Conservation (phyloP, 257 asterid genomes). For the Solanum etuberosum region DNA sequence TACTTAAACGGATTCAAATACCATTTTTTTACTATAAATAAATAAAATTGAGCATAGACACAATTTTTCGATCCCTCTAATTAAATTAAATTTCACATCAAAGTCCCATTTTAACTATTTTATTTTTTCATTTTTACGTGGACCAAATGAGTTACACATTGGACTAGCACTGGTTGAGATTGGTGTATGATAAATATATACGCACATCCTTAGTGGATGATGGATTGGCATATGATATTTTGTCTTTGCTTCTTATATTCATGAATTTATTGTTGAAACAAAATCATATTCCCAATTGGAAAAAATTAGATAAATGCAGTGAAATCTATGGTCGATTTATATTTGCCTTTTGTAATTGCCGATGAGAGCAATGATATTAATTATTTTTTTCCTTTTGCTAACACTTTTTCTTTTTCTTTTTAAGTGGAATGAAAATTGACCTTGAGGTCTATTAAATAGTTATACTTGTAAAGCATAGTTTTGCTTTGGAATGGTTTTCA, state of each 20-base stretch:
- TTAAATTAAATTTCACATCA: background rate
- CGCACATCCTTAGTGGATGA: background rate
- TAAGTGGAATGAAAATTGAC: background rate
- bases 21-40: background rate
- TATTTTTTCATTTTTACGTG: background rate
- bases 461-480: background rate
- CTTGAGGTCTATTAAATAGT: background rate
- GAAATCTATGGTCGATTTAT: background rate
- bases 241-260: background rate
- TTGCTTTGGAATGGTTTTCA: background rate
- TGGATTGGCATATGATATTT: background rate
- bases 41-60: background rate
- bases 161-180: background rate
- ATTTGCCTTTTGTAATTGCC: background rate
- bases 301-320: background rate
- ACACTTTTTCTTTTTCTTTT: background rate
- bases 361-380: background rate
- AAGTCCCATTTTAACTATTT: background rate
- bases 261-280: constrained; percentile 17
- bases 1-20: no score
- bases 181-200: background rate
- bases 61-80: background rate
- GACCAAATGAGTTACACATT: background rate
- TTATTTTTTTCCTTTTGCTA: background rate
- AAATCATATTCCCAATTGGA: constrained; percentile 35